Conservation (phyloP, 768 basidiomycete species). For the Royoungia palumana region DNA sequence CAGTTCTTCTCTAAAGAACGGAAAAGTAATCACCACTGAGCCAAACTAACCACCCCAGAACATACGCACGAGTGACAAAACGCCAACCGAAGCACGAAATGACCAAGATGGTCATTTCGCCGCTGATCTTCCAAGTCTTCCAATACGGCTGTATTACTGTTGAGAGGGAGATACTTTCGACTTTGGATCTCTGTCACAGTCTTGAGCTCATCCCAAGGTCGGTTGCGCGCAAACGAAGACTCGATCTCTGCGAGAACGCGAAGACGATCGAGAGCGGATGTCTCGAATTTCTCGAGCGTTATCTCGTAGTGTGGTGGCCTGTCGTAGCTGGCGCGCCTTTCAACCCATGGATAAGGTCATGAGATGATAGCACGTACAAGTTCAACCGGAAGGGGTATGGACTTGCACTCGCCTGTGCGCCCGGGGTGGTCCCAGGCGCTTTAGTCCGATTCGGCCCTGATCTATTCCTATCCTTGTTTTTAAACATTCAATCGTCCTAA, state of each 20-base stretch:
- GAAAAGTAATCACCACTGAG: background rate
- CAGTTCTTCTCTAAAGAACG: constrained; percentile 72
- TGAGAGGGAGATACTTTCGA: constrained; percentile 73
- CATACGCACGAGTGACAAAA: constrained; percentile 91
- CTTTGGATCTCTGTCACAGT: constrained; percentile 59
- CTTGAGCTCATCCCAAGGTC: constrained; percentile 75
- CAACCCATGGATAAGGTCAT: constrained; percentile 1
- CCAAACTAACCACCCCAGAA: background rate
- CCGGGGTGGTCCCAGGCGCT: background rate
- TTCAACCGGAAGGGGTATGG: constrained; percentile 69
- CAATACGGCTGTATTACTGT: constrained; percentile 48
- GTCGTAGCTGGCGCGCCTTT: constrained; percentile 65
- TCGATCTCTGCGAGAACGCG: constrained; percentile 90
- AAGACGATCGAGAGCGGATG: constrained; percentile 81
- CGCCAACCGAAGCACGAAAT: constrained; percentile 90
- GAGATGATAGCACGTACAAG: constrained; percentile 54
- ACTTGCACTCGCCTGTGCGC: background rate
- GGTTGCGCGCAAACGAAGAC: constrained; percentile 79
- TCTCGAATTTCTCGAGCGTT: constrained; percentile 94
- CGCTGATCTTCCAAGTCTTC: constrained; percentile 60
- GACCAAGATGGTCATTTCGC: constrained; percentile 81
- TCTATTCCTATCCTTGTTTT: constrained; percentile 9
- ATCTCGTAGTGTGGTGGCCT: constrained; percentile 82
- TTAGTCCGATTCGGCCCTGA: constrained; percentile 1
- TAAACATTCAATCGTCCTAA: constrained; percentile 18